phyloP scores from a whole-genome alignment of 2,329 filamentous ascomycete genomes.

The Zymoseptoria crescenta region DNA sequence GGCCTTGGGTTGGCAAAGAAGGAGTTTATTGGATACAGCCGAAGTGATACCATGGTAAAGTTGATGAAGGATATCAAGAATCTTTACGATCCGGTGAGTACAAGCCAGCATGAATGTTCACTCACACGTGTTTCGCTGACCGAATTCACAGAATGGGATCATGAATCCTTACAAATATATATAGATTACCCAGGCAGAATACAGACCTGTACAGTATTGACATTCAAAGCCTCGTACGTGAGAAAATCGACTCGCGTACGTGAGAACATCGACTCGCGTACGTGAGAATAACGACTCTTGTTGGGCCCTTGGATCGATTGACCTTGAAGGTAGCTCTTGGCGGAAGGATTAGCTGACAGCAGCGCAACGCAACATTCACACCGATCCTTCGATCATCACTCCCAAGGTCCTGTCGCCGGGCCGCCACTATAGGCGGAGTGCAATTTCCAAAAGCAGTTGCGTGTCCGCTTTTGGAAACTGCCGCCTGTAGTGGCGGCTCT shows the following conservation, averaged over 20 bases:
- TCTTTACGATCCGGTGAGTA: conserved; percentile 82
- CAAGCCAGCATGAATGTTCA: conserved; percentile 7
- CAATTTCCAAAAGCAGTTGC: not conserved
- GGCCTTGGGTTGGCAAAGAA: conserved; percentile 93
- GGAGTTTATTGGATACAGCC: conserved; percentile 87
- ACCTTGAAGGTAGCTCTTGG: too few species aligned
- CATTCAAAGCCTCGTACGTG: too few species aligned
- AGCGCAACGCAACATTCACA: too few species aligned
- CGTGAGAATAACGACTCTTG: too few species aligned
- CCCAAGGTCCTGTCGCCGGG: too few species aligned
- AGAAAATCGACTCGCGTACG: too few species aligned
- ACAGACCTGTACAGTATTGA: not conserved
- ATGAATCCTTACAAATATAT: conserved; percentile 99
- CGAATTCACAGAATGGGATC: conserved; percentile 67
- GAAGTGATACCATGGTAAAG: conserved; percentile 74
- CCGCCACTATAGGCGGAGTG: not conserved
- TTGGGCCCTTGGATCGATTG: not conserved
- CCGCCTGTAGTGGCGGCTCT: too few species aligned
- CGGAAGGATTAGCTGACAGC: too few species aligned
- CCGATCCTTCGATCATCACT: too few species aligned
- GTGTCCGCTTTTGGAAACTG: too few species aligned
- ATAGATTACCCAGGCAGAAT: conserved; percentile 19
- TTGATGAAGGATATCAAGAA: conserved; percentile 95
- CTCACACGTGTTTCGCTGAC: conserved; percentile 7
- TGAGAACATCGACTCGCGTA: too few species aligned